Conservation (phyloP, 441 rosid genomes). For the Gossypium laxum region DNA sequence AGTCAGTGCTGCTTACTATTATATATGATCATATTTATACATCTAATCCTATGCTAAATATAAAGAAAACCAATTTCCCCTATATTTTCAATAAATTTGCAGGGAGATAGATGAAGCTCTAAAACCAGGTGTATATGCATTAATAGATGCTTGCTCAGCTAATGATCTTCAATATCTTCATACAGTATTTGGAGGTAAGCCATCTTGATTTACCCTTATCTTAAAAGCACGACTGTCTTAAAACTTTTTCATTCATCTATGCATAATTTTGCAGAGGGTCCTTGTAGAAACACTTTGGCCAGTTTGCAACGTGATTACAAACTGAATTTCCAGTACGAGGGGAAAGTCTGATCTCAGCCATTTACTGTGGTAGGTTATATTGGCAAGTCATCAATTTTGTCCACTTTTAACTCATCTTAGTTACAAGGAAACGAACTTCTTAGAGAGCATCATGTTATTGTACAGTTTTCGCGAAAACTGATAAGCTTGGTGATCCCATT, state of each 20-base stretch:
- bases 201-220: not conserved
- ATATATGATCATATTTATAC: not conserved
- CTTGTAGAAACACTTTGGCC: slow-evolving; percentile 71
- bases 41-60: not conserved
- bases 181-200: slow-evolving; percentile 62
- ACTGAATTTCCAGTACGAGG: slow-evolving; percentile 63
- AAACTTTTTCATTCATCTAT: slow-evolving; percentile 15
- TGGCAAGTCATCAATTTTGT: slow-evolving; percentile 1
- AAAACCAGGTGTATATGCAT: slow-evolving; percentile 75
- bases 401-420: not conserved
- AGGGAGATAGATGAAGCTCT: slow-evolving; percentile 83
- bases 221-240: not conserved
- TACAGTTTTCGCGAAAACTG: not conserved
- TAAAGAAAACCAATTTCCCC: not conserved
- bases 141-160: slow-evolving; percentile 72
- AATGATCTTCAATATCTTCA: slow-evolving; percentile 35
- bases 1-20: not conserved
- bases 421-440: not conserved
- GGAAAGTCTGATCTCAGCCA: slow-evolving; percentile 53
- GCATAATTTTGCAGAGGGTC: slow-evolving; percentile 59
- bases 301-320: slow-evolving; percentile 69
- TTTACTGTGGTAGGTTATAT: not conserved
- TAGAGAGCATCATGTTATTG: not conserved
- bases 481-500: not conserved
- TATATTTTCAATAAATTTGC: slow-evolving; percentile 19